Conservation (phyloP, 2,329 filamentous ascomycete species). For the Dactylellina drechsleri region DNA sequence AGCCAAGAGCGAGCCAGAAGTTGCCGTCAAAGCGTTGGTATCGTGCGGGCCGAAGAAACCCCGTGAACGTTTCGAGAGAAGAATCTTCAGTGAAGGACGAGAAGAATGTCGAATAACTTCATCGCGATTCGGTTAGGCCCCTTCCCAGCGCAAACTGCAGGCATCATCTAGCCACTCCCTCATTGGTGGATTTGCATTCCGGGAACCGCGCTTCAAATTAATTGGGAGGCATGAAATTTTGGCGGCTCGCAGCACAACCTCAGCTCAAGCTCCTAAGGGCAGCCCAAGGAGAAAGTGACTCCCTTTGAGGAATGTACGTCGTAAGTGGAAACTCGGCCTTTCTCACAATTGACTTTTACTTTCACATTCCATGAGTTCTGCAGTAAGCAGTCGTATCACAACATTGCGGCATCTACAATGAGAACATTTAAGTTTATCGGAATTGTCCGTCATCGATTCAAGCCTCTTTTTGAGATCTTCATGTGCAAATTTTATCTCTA, state of each 20-base stretch:
- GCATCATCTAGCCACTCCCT: slow-evolving; percentile 11
- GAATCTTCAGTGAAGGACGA: too few relatives aligned
- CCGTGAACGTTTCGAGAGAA: too few relatives aligned
- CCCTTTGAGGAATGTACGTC: slow-evolving; percentile 14
- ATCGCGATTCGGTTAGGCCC: too few relatives aligned
- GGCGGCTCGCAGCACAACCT: neutral
- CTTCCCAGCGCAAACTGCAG: slow-evolving; percentile 3
- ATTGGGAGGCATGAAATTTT: neutral
- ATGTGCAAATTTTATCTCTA: too few relatives aligned
- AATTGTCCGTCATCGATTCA: too few relatives aligned
- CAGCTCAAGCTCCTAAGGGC: neutral
- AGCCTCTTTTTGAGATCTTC: too few relatives aligned
- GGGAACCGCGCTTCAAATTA: slow-evolving; percentile 25
- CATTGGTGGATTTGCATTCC: slow-evolving; percentile 45
- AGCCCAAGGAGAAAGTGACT: neutral
- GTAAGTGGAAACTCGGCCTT: neutral
- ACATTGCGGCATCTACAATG: too few relatives aligned
- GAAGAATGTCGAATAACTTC: too few relatives aligned
- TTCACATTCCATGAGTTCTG: neutral
- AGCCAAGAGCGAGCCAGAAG: neutral
- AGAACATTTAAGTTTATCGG: too few relatives aligned
- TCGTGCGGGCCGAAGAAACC: too few relatives aligned
- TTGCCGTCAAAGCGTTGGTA: neutral
- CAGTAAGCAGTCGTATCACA: too few relatives aligned
- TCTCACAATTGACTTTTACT: neutral